Evolutionary conservation across 305 asterid species (phyloP).

Genomic region (Nicotiana rustica): DNA sequence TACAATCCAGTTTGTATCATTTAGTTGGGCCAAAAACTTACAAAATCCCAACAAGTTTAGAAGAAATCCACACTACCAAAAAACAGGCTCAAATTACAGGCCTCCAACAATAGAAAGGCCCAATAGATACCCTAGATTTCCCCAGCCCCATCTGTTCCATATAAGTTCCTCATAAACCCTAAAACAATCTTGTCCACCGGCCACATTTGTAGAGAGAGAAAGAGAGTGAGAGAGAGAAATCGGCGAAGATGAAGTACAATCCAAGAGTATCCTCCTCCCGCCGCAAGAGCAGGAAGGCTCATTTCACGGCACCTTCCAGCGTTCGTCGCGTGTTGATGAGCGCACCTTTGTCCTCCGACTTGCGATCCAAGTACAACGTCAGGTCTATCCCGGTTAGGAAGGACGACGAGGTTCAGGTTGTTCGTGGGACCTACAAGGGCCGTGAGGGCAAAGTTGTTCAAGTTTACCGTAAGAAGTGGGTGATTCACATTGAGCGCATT

Average conservation of each 20-base stretch:
- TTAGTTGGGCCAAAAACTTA: background rate
- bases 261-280: slow-evolving; percentile 83
- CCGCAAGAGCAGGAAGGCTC: slow-evolving; percentile 88
- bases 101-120: background rate
- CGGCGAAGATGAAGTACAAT: slow-evolving; percentile 71
- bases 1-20: background rate
- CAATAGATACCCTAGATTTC: background rate
- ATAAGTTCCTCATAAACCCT: slow-evolving; percentile 48
- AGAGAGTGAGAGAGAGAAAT: slow-evolving; percentile 10
- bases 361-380: slow-evolving; percentile 71
- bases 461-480: slow-evolving; percentile 90
- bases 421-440: slow-evolving; percentile 85
- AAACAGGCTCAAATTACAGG: background rate
- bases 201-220: slow-evolving; percentile 35
- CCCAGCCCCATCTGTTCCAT: background rate
- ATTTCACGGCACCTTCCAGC: slow-evolving; percentile 87
- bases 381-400: slow-evolving; percentile 87
- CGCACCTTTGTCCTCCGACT: slow-evolving; percentile 71
- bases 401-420: slow-evolving; percentile 87
- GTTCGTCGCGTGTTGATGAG: slow-evolving; percentile 81
- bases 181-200: background rate
- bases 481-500: slow-evolving; percentile 79
- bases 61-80: no score
- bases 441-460: slow-evolving; percentile 86
- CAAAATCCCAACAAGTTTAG: no score